Evolutionary conservation across 352 stramenopile species (phyloP), one percentile per base, ranked within the genome.

Genomic region (Phytopythium kandeliae): DNA sequence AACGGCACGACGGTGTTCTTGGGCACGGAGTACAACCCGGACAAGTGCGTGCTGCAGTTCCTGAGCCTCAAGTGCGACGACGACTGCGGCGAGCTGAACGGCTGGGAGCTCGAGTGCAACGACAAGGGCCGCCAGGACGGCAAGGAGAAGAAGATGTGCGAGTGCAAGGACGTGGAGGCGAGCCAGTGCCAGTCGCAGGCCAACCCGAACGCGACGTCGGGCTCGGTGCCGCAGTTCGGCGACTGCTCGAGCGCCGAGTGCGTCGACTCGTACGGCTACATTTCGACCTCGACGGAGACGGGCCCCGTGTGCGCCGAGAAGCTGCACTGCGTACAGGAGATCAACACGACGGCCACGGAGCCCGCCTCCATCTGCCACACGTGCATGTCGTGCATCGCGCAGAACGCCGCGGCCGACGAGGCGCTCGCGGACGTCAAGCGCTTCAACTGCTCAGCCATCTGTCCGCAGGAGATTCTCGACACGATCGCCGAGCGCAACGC

Each of bases 371-470:
- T 89, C 45, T 91, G 80, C 63, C 77, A 89, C 71, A 91, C 80
- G 60, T 91, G 80, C 60, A 79, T 81, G 60, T 88, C 75, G 55
- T 91, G 80, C 63, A 86, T 86, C 45, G 65, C 71, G 15, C 77
- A 89, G 66, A 89, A 89, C 60, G 74, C 86, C 55, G 67, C 63
- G 9, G 65, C 68, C n/a, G 63, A 69, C 48, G 67, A 75, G 38
- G 56, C 79, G 55, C 61, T 87, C 16, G 59, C 65, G n/a, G 64
- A 51, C 26, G 66, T 68, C 41, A 81, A 78, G 48, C 80, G 80
- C 42, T 91, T 89, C 55, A 77, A 91, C 65, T 91, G 80, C 62
- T 73, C 70, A 58, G 63, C 67, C 51, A 87, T 91, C 47, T 91
- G 80, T 42, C 77, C 80, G 0, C 55, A 71, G 47, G 74, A 85